Conservation (phyloP, 106 monocot species). For the Dendrobium catenatum region DNA sequence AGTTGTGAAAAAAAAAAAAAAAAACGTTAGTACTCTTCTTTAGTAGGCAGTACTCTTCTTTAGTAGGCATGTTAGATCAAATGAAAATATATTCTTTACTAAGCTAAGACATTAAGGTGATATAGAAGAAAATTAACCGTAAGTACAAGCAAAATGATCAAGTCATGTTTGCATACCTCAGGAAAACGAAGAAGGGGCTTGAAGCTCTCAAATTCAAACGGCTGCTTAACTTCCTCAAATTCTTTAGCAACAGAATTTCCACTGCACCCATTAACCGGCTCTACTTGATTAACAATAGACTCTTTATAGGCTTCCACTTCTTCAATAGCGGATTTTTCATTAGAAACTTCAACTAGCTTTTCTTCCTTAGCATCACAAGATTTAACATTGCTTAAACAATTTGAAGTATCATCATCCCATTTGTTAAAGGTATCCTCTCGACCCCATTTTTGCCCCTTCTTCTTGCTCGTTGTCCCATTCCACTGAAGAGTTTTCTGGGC, state of each 20-base stretch:
- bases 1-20: neutral
- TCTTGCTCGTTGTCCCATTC: slow-evolving; percentile 89
- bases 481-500: slow-evolving; percentile 55
- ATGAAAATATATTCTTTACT: neutral
- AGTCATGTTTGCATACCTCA: slow-evolving; percentile 35
- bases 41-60: neutral
- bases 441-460: slow-evolving; percentile 93
- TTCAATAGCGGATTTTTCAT: slow-evolving; percentile 1
- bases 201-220: slow-evolving; percentile 56
- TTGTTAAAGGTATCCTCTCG: slow-evolving; percentile 26
- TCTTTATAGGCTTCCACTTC: neutral
- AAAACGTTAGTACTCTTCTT: neutral
- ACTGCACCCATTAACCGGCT: neutral
- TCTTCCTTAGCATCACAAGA: slow-evolving; percentile 8
- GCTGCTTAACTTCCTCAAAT: slow-evolving; percentile 11
- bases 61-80: neutral
- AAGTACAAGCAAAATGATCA: neutral
- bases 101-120: neutral
- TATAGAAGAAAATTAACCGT: too few relatives aligned
- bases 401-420: slow-evolving; percentile 14
- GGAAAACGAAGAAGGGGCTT: slow-evolving; percentile 46
- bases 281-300: neutral
- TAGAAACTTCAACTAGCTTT: slow-evolving; percentile 6
- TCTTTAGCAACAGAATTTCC: slow-evolving; percentile 10
- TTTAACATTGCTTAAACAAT: slow-evolving; percentile 13